These are phyloP conservation scores for Hirsutella thompsonii DNA, from an alignment of 2,329 filamentous ascomycete species.

Conservation along the genomic window DNA sequence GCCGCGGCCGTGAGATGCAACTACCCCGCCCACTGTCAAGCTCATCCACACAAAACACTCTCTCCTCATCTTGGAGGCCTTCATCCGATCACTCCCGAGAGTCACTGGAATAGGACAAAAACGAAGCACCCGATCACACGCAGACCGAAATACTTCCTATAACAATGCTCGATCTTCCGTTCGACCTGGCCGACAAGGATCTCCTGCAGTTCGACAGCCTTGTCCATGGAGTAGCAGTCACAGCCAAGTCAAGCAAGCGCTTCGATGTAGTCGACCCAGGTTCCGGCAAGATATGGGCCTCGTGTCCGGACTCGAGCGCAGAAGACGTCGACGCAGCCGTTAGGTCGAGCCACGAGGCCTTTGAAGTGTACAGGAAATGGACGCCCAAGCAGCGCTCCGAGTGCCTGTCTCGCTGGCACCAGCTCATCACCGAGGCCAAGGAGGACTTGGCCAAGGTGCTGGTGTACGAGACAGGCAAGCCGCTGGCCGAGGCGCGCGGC, in stretches of 20 bases:
- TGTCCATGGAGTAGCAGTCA: slow-evolving; percentile 32
- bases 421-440: slow-evolving; percentile 19
- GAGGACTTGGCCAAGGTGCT: slow-evolving; percentile 26
- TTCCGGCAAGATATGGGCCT: slow-evolving; percentile 34
- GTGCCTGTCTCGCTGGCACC: slow-evolving; percentile 22
- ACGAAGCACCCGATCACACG: too few relatives aligned
- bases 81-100: too few relatives aligned
- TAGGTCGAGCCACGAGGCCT: slow-evolving; percentile 20
- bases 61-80: too few relatives aligned
- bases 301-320: slow-evolving; percentile 32
- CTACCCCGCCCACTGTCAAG: too few relatives aligned
- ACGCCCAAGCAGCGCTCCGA: slow-evolving; percentile 22
- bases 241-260: slow-evolving; percentile 29
- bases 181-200: slow-evolving; percentile 30
- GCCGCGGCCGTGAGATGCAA: not conserved
- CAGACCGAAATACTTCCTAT: too few relatives aligned
- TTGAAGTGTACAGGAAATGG: slow-evolving; percentile 23
- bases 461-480: slow-evolving; percentile 42
- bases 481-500: slow-evolving; percentile 36
- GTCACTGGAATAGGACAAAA: too few relatives aligned
- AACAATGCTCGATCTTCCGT: slow-evolving; percentile 17
- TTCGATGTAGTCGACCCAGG: slow-evolving; percentile 43
- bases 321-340: slow-evolving; percentile 25
- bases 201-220: slow-evolving; percentile 36
- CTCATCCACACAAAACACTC: too few relatives aligned